Evolutionary conservation across 2,329 filamentous ascomycete genomes (phyloP).

Genomic region (Onygenales sp.): DNA sequence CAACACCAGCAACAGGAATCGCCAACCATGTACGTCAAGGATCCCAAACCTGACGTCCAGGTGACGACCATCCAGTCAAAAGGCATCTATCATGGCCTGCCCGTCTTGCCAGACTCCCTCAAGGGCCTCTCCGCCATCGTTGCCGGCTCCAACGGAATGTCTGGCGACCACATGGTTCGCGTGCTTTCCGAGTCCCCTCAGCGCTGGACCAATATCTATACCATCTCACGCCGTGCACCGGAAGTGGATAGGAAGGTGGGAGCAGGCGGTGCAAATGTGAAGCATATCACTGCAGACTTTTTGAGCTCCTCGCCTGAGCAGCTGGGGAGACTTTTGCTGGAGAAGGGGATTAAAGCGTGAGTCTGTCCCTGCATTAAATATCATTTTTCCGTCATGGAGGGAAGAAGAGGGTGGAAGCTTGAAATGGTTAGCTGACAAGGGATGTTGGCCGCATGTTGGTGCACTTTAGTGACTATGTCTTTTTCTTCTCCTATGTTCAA

Average conservation of each 20-base stretch:
- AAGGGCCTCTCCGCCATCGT: conserved; percentile 42
- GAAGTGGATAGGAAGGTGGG: conserved; percentile 22
- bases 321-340: conserved; percentile 18
- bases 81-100: conserved; percentile 44
- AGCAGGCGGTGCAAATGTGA: conserved; percentile 26
- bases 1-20: not conserved
- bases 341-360: conserved; percentile 17
- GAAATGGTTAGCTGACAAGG: not conserved
- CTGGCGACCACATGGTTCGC: conserved; percentile 42
- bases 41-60: no score
- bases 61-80: conserved; percentile 8
- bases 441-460: not conserved
- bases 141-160: conserved; percentile 47
- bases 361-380: not conserved
- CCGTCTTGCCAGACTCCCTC: conserved; percentile 31
- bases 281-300: conserved; percentile 34
- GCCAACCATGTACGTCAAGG: no score
- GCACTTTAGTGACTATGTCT: conserved; percentile 33
- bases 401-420: not conserved
- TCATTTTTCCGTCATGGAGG: not conserved
- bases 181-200: conserved; percentile 38
- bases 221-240: conserved; percentile 39
- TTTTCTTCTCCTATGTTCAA: conserved; percentile 49
- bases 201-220: conserved; percentile 45
- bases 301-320: conserved; percentile 18